Evolutionary conservation across 2,329 filamentous ascomycete genomes (phyloP), one percentile per base, ranked within the genome.

Genomic region (Apiospora sp.): DNA sequence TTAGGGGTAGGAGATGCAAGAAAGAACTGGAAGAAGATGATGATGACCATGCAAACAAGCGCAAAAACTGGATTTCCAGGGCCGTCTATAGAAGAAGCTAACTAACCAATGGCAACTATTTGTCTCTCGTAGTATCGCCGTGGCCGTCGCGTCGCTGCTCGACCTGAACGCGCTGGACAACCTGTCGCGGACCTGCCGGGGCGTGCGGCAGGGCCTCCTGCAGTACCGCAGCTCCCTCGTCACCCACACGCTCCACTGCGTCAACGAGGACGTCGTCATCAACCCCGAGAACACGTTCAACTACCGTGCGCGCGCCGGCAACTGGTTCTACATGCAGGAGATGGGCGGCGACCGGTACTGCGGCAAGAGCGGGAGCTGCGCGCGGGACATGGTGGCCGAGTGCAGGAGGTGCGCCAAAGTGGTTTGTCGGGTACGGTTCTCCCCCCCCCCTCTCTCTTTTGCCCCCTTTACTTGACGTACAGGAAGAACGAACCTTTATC

Each of bases 81-180:
- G 74, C 74, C 72, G 7, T 68, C 19, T 68, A 30, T 68, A 22
- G 67, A 75, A 74, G 37, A 41, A 41, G 37, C 37, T 41, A 69
- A 72, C 74, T 72, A 73, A 73, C 74, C 71, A 46, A n/a, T 41
- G 58, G 58, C 10, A 64, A n/a, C 22, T 41, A 8, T 41, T 30
- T 72, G 51, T 64, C 67, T 34, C n/a, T 41, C 58, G 61, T 85
- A 98, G 95, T 78, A 90, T 98, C 80, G 91, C 93, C 77, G 90
- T 91, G 75, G 89, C 92, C 77, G 89, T 98, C 76, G 93, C 93
- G 68, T 89, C 90, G 44, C 89, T 90, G 77, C 90, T 98, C 80
- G 96, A 98, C 81, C 89, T 98, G 69, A 98, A 96, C 82, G 92
- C 94, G 19, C 89, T 98, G 78, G 92, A 97, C 82, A 91, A 92